Evolutionary conservation across 2,329 filamentous ascomycete species (phyloP), one percentile per base, ranked within the genome.

Genomic region (Verticillium nubilum): DNA sequence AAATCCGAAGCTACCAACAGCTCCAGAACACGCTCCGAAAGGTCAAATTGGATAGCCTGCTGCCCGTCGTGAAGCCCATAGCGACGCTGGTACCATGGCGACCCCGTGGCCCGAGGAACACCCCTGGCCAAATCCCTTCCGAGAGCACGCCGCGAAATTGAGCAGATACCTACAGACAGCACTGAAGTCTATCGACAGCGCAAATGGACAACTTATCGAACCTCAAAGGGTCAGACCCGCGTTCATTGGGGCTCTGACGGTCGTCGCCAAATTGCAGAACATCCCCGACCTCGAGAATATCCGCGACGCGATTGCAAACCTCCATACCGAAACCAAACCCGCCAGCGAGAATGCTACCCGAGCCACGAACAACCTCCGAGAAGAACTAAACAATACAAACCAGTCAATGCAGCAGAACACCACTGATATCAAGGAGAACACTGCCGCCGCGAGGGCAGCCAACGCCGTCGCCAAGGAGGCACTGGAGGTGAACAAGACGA

Each of bases 1-100:
- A 58, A 58, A 58, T 54, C 29, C 33, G 57, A 47, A 58, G 57
- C 57, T 54, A 54, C 17, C 52, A 50, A 50, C 2, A 54, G 52
- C 57, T 27, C 47, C 52, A 54, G 3, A 58, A 47, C 57, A 58
- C 57, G 52, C 12, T 54, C 52, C 19, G 28, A 31, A 19, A 15
- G 56, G 56, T 28, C 29, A 58, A n/a, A 58, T 58, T 58, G 47
- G 56, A 58, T 58, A 58, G 29, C 56, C 56, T 37, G 29, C 33
- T 58, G 52, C 50, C 35, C 17, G 57, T 58, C 50, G 25, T 42
- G 52, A 35, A 27, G 52, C 57, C 57, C 29, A 58, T 42, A 58
- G 57, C 57, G 31, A 58, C 57, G 57, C 50, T 15, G 31, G 31
- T 50, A 47, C 26, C 52, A 59, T 55, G 26, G 52, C 52, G 37